Evolutionary conservation across 768 basidiomycete species (phyloP).

Genomic region (Cantharellus anzutake): DNA sequence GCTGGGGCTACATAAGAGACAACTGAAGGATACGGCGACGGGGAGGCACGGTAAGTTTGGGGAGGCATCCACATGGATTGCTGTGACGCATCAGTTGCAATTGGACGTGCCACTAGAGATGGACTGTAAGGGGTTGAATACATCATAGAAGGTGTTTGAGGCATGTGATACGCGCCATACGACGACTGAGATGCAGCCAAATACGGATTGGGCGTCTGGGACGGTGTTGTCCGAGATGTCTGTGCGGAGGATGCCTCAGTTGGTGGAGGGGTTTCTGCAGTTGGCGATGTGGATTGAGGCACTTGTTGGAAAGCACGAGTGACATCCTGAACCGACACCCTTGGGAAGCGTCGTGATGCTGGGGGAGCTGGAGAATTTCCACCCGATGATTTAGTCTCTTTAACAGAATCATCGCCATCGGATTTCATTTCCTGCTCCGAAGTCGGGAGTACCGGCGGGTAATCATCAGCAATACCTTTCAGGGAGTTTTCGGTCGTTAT

Average conservation of each 20-base stretch:
- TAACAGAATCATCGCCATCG: constrained; percentile 41
- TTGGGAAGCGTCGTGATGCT: constrained; percentile 36
- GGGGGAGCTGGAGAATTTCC: constrained; percentile 19
- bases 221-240: neutral
- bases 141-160: neutral
- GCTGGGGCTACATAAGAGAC: neutral
- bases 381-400: constrained; percentile 42
- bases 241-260: neutral
- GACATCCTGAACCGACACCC: constrained; percentile 3
- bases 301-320: constrained; percentile 3
- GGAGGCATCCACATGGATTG: neutral
- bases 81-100: neutral
- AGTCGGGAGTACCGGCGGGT: constrained; percentile 51
- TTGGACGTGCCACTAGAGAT: neutral
- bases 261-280: neutral
- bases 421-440: constrained; percentile 73
- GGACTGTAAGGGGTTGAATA: neutral
- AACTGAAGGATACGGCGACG: neutral
- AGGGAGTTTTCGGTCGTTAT: constrained; percentile 57
- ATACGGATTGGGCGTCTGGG: neutral
- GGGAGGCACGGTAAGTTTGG: neutral
- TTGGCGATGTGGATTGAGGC: neutral
- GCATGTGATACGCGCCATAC: neutral
- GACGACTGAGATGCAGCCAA: neutral
- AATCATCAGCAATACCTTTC: constrained; percentile 67